Evolutionary conservation across 1,139 yeast genomes (phyloP).

Genomic region (Yamadazyma trypodendri): DNA sequence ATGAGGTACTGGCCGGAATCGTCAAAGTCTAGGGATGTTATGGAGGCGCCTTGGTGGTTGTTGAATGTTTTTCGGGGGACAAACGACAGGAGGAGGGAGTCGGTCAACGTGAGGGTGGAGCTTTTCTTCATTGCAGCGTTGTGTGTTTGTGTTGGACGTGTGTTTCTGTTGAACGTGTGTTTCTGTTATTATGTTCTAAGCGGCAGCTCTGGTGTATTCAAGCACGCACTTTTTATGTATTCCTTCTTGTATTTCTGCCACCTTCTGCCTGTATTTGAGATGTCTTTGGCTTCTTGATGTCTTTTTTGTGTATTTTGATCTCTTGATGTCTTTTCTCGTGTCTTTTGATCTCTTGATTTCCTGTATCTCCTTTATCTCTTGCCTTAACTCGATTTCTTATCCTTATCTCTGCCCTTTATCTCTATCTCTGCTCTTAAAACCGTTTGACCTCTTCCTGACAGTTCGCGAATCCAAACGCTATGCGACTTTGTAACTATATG

Average conservation of each 20-base stretch:
- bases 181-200: no score
- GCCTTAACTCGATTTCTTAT: not conserved
- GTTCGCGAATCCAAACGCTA: no score
- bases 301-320: not conserved
- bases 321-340: not conserved
- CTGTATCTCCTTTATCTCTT: not conserved
- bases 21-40: conserved; percentile 84
- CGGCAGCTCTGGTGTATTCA: no score
- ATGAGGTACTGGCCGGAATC: conserved; percentile 79
- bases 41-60: conserved; percentile 55
- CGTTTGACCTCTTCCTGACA: no score
- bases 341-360: not conserved
- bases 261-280: not conserved
- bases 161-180: not conserved
- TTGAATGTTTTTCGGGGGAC: conserved; percentile 59
- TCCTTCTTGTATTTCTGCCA: not conserved
- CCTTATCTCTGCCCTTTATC: not conserved
- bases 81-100: conserved; percentile 46
- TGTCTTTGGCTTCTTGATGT: not conserved
- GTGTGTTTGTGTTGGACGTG: not conserved
- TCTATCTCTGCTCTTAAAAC: not conserved
- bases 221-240: not conserved
- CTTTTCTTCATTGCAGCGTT: no score
- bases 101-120: conserved; percentile 32
- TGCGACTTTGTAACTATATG: no score